Evolutionary conservation across 106 monocot genomes (phyloP).

Genomic region (Xerophyta viscosa): DNA sequence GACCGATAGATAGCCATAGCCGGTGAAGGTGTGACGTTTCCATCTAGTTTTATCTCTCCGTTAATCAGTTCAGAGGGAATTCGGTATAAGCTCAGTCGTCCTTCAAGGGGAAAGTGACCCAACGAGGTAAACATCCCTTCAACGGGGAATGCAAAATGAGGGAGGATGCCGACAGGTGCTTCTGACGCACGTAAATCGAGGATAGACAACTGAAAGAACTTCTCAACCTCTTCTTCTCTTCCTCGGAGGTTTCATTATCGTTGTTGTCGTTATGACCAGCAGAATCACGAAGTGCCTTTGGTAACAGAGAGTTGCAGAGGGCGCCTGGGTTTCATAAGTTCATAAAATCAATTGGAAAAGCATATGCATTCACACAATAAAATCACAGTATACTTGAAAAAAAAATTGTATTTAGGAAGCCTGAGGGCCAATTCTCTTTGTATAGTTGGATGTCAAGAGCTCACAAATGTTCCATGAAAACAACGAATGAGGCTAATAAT

Average conservation of each 20-base stretch:
- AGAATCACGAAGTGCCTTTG: conserved; percentile 6
- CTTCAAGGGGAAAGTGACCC: conserved; percentile 7
- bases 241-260: conserved; percentile 8
- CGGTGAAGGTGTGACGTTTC: no score
- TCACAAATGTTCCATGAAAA: no score
- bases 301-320: conserved; percentile 5
- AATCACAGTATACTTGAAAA: no score
- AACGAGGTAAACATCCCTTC: conserved; percentile 4
- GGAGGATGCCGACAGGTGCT: conserved; percentile 12
- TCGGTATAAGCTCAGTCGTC: background rate
- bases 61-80: no score
- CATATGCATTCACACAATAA: no score
- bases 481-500: no score
- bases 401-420: no score
- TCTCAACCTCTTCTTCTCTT: conserved; percentile 9
- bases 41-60: no score
- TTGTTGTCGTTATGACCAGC: conserved; percentile 6
- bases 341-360: background rate
- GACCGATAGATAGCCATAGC: no score
- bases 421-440: no score
- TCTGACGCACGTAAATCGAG: conserved; percentile 10
- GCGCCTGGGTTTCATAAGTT: conserved; percentile 2
- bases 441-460: no score
- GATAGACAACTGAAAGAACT: conserved; percentile 9
- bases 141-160: conserved; percentile 15